These are phyloP conservation scores for Cephaloascus fragrans DNA, from an alignment of 805 yeast species.

Conservation along the genomic window DNA sequence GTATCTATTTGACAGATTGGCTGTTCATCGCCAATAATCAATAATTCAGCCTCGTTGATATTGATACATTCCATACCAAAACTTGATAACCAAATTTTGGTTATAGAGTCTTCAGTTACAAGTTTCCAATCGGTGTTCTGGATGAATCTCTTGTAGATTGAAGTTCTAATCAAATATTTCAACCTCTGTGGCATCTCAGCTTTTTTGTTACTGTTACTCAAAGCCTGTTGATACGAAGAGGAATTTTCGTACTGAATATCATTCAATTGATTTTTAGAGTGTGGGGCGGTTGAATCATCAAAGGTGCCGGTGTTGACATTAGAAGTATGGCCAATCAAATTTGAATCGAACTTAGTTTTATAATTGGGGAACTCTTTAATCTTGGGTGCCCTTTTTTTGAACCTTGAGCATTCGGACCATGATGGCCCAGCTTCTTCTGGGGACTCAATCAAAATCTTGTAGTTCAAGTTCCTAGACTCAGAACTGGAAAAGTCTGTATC, in stretches of 20 bases:
- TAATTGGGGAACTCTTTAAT: slow-evolving; percentile 40
- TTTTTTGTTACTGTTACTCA: slow-evolving; percentile 13
- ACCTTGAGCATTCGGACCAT: slow-evolving; percentile 40
- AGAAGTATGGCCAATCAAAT: slow-evolving; percentile 11
- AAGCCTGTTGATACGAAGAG: slow-evolving; percentile 13
- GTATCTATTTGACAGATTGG: slow-evolving; percentile 14
- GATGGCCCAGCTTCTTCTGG: slow-evolving; percentile 35
- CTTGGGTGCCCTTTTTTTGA: slow-evolving; percentile 33
- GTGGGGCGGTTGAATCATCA: neutral
- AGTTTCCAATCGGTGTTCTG: slow-evolving; percentile 44
- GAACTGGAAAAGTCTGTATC: slow-evolving; percentile 6
- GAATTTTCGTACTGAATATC: slow-evolving; percentile 21
- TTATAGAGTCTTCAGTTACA: slow-evolving; percentile 50
- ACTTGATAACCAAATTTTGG: slow-evolving; percentile 44
- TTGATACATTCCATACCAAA: slow-evolving; percentile 43
- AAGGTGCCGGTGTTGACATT: slow-evolving; percentile 4
- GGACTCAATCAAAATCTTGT: slow-evolving; percentile 23
- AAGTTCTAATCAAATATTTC: slow-evolving; percentile 45
- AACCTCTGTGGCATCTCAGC: slow-evolving; percentile 45
- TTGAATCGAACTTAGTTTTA: slow-evolving; percentile 23
- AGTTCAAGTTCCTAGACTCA: slow-evolving; percentile 1
- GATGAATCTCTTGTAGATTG: slow-evolving; percentile 41
- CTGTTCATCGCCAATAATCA: slow-evolving; percentile 12
- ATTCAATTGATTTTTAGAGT: slow-evolving; percentile 6
- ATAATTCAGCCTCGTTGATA: slow-evolving; percentile 40